Percentiles rank a stretch among this genome's conserved stretches.
These are phyloP conservation scores for Pseudonitzschia multistriata DNA, from an alignment of 108 stramenopile genomes.

Conservation along the genomic window DNA sequence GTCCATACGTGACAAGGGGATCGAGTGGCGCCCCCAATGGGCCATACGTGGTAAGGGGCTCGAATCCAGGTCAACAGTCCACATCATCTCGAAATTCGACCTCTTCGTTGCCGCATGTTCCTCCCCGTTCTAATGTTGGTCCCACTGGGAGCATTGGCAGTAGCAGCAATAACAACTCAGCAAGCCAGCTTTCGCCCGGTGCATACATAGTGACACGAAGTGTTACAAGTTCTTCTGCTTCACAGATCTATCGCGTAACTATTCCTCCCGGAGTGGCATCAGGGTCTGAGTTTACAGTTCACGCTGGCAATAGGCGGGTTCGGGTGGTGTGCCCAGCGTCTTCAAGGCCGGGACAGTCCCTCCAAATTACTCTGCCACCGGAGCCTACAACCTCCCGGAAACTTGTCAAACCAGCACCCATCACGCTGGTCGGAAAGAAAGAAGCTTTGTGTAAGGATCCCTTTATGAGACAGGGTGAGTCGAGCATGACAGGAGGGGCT, in stretches of 20 bases:
- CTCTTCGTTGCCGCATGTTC: neutral
- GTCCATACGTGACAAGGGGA: too few relatives aligned
- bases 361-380: constrained; percentile 82
- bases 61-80: too few relatives aligned
- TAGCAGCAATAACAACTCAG: neutral
- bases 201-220: constrained; percentile 18
- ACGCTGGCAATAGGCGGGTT: constrained; percentile 63
- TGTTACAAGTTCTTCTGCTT: neutral
- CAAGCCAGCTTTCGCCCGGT: constrained; percentile 1
- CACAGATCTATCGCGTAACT: constrained; percentile 63
- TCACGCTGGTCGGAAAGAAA: constrained; percentile 29
- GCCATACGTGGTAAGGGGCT: too few relatives aligned
- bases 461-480: constrained; percentile 11
- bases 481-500: neutral
- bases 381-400: constrained; percentile 50
- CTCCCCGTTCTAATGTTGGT: neutral
- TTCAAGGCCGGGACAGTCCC: constrained; percentile 68
- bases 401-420: neutral
- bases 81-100: too few relatives aligned
- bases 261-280: constrained; percentile 71
- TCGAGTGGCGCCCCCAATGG: too few relatives aligned
- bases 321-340: constrained; percentile 76
- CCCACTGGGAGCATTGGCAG: neutral
- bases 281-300: constrained; percentile 74
- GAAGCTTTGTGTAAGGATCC: constrained; percentile 63